phyloP scores from a whole-genome alignment of 345 rosid genomes.

The Fremontodendron californicum region DNA sequence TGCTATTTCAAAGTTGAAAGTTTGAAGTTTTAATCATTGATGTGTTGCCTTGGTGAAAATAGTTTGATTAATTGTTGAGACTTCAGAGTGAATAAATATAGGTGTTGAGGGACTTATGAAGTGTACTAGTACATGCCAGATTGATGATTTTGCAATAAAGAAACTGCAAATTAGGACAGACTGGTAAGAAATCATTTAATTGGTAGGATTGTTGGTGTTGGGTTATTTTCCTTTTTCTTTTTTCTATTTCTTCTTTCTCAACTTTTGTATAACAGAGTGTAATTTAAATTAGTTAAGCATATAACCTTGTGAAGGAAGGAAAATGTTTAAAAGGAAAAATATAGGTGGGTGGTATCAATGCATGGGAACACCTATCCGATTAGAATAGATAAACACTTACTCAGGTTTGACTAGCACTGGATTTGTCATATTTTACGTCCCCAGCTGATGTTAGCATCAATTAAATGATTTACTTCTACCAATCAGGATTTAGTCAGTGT shows the following conservation, averaged over 20 bases:
- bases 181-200: not conserved
- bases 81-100: not conserved
- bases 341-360: not conserved
- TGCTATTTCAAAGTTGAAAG: not conserved
- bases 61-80: not conserved
- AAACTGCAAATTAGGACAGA: not conserved
- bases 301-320: not conserved
- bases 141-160: constrained; percentile 9
- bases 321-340: not conserved
- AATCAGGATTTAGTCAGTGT: constrained; percentile 19
- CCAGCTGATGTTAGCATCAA: constrained; percentile 23
- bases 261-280: not conserved
- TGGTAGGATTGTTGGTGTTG: not conserved
- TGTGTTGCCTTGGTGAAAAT: not conserved
- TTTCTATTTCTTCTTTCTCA: not conserved
- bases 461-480: constrained; percentile 19
- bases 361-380: not conserved
- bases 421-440: not conserved
- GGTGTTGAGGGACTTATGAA: constrained; percentile 1
- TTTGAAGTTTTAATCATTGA: not conserved
- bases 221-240: not conserved
- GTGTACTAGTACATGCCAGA: not conserved
- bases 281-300: not conserved
- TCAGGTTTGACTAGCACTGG: not conserved
- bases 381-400: not conserved